A percentile compares a stretch with the other conserved stretches of the same genome.
These are phyloP conservation scores for Elongisporangium undulatum DNA, from an alignment of 352 stramenopile genomes.

Conservation along the genomic window DNA sequence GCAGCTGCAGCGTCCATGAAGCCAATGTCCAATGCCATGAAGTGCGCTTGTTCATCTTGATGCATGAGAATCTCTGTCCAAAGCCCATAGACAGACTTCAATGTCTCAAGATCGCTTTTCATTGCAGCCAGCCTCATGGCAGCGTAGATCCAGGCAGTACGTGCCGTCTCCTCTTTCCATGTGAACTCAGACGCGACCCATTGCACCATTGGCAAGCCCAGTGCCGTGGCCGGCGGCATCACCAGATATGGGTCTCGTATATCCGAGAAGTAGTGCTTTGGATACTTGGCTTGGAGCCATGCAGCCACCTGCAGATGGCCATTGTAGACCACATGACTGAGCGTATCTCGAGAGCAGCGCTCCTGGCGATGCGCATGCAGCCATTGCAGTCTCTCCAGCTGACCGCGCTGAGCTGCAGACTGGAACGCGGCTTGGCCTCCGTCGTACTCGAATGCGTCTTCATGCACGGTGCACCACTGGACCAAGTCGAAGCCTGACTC, in stretches of 20 bases:
- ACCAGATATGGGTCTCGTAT: background rate
- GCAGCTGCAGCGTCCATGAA: conserved; percentile 19
- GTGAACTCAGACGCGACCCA: background rate
- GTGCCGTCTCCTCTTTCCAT: conserved; percentile 12
- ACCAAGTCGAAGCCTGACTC: background rate
- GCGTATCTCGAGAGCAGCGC: conserved; percentile 20
- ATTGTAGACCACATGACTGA: conserved; percentile 30
- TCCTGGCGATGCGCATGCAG: conserved; percentile 36
- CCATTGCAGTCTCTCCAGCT: conserved; percentile 50
- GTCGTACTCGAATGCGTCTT: background rate
- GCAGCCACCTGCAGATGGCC: conserved; percentile 26
- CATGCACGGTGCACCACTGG: background rate
- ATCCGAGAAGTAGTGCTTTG: conserved; percentile 1
- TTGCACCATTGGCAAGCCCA: background rate
- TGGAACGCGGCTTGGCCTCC: background rate
- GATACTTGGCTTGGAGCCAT: conserved; percentile 28
- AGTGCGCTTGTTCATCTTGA: background rate
- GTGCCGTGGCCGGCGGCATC: background rate
- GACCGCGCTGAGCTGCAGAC: conserved; percentile 23
- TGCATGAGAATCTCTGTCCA: background rate
- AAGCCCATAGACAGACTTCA: background rate
- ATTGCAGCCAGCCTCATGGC: conserved; percentile 11
- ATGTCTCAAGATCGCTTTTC: background rate
- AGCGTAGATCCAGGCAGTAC: conserved; percentile 16
- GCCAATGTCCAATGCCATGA: conserved; percentile 2